Base-by-base conservation (phyloP, 1,139 yeast genomes). In the Wickerhamomyces sp. region DNA sequence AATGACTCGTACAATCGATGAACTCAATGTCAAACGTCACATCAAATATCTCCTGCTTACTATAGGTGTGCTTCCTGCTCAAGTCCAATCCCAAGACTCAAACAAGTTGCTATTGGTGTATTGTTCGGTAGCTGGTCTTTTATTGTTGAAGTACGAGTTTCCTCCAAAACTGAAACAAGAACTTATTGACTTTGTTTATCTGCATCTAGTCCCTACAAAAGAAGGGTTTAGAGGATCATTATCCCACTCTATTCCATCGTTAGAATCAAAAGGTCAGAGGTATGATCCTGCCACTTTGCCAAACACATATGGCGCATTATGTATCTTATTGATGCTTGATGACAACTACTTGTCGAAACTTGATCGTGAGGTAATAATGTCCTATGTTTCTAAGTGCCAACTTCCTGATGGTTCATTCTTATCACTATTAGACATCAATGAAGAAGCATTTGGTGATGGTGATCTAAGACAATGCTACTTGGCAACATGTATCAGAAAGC, bases 391-490 rank as follows among this genome's bases (percentile, higher is more conserved):
- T 4, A 49, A 55, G 37, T 84, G 93, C 56, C 95, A 86, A 60
- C 55, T 72, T 0, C 53, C 57, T 2, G 60, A 67, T 38, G 96
- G 96, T 0, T 69, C 76, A 0, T 75, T 80, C 52, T 69, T 69
- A 34, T 84, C 86, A 1, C 67, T 74, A 14, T 69, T 79, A 44
- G 73, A 70, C 44, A 65, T 71, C 0, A 60, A 47, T 41, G 73
- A 57, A 34, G 55, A 57, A 2, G 75, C 76, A 2, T 73, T 67
- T 57, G 94, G 88, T 14, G 91, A 85, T 43, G 69, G 72, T 14
- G 98, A 90, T 62, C 63, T 87, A 45, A 68, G 98, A 46, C 79
- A 80, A 52, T 78, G 88, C 47, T 88, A 87, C 69, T 73, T 90
- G 53, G 96, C 96, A 0, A 66, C 77, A 4, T 74, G 84, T 1